These are phyloP conservation scores for Manihot esculenta DNA, from an alignment of 441 rosid genomes.

Conservation along the genomic window DNA sequence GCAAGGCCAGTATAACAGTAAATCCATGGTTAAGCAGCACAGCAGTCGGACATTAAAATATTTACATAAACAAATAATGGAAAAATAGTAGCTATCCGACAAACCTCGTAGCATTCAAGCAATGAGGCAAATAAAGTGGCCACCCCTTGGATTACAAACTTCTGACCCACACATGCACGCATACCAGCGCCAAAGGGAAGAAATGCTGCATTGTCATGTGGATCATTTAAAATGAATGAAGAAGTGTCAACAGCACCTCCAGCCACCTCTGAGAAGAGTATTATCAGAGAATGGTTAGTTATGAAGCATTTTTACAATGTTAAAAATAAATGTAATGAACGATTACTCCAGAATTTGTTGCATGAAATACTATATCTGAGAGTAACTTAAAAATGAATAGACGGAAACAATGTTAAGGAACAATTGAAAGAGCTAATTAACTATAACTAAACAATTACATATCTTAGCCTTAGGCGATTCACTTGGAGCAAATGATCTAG, in stretches of 20 bases:
- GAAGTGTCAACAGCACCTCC: conserved; percentile 23
- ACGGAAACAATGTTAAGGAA: background rate
- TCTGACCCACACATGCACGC: conserved; percentile 58
- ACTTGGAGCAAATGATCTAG: background rate
- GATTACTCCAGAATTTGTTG: background rate
- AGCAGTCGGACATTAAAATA: no score
- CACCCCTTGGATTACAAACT: conserved; percentile 47
- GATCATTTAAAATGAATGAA: conserved; percentile 40
- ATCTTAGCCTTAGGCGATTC: no score
- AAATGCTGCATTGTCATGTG: conserved; percentile 46
- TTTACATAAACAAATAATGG: no score
- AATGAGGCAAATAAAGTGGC: conserved; percentile 49
- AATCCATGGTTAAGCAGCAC: no score
- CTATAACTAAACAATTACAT: background rate
- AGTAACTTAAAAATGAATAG: background rate
- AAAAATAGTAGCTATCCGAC: conserved; percentile 5
- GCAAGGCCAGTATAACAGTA: no score
- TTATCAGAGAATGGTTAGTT: background rate
- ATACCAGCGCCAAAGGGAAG: conserved; percentile 63
- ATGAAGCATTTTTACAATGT: background rate
- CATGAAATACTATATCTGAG: background rate
- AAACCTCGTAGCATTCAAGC: conserved; percentile 55
- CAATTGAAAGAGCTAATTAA: background rate
- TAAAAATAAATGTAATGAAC: background rate
- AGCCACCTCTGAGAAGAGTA: conserved; percentile 25